Evolutionary conservation across 176 grass and related monocot species (phyloP), one percentile per base, ranked within the genome.

Genomic region (Tillandsia leiboldiana): DNA sequence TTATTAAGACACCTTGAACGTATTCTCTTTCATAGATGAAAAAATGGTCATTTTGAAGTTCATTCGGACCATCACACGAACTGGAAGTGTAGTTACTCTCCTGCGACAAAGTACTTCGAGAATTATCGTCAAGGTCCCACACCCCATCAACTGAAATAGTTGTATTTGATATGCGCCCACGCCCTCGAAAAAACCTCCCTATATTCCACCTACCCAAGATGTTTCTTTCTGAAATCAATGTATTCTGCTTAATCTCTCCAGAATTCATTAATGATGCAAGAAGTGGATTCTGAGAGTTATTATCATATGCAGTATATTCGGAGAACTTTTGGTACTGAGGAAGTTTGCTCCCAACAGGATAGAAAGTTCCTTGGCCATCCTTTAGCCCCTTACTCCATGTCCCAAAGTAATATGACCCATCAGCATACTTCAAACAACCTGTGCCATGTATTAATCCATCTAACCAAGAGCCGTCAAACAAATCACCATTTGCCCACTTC

Each of bases 371-470:
- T 62, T 79, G 84, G 1, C 94, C 94, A 90, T 99, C 94, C 81
- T 93, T 99, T 63, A 99, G 71, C 51, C 94, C 94, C 54, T 80
- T 87, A 67, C 88, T 91, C 94, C 94, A 99, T 49, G 75, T 90
- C 70, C 94, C 94, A 73, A 99, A 70, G 77, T 99, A 99, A 78
- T 73, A 81, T 71, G 84, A 76, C 53, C 82, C 86, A 70, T 82
- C 83, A 47, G 67, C 77, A 63, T 90, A 93, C 66, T 87, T 88
- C 70, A 86, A 99, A 65, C 83, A 85, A 42, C 94, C 89, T 59
- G 85, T 83, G 13, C 94, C 89, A 75, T 99, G 82, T 78, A 88
- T 80, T 48, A 90, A 70, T 61, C 89, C 94, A 77, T 86, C 85
- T 68, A 80, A 51, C 94, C 94, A 97, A 58, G 77, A 78, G 49